Evolutionary conservation across 352 stramenopile genomes (phyloP).

Genomic region (Aphanomyces euteiches): DNA sequence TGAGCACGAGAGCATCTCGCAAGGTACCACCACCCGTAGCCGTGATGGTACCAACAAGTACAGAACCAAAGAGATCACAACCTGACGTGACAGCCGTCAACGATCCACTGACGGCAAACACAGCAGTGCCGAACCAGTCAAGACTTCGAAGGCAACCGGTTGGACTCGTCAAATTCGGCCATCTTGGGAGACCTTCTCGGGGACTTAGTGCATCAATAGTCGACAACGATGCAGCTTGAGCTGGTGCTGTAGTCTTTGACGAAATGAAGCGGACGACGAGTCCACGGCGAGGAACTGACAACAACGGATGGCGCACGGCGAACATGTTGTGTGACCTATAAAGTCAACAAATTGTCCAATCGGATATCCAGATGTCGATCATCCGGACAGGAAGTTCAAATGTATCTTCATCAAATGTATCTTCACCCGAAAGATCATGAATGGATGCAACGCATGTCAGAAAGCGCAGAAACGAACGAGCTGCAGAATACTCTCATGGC

Average conservation of each 20-base stretch:
- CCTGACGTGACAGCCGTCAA: slow-evolving; percentile 36
- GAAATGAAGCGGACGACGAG: too few relatives aligned
- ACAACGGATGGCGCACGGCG: too few relatives aligned
- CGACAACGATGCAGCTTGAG: not conserved
- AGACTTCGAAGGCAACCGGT: slow-evolving; percentile 23
- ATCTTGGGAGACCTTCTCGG: slow-evolving; percentile 14
- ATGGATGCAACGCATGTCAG: too few relatives aligned
- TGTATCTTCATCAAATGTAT: too few relatives aligned
- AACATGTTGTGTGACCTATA: too few relatives aligned
- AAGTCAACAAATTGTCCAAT: too few relatives aligned
- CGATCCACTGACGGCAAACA: slow-evolving; percentile 37
- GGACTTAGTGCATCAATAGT: not conserved
- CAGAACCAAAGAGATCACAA: slow-evolving; percentile 40
- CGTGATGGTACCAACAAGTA: slow-evolving; percentile 43
- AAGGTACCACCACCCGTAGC: slow-evolving; percentile 41
- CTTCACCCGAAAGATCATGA: too few relatives aligned
- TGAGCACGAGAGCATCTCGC: slow-evolving; percentile 39
- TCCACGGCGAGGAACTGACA: too few relatives aligned
- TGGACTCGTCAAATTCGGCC: slow-evolving; percentile 5
- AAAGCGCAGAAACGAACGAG: too few relatives aligned
- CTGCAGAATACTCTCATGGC: too few relatives aligned
- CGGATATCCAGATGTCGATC: too few relatives aligned
- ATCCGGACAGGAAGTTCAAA: too few relatives aligned
- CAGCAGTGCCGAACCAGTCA: slow-evolving; percentile 34
- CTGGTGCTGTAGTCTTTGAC: not conserved